These are phyloP conservation scores for Candida adriatica DNA, from an alignment of 805 yeast genomes.

Conservation along the genomic window DNA sequence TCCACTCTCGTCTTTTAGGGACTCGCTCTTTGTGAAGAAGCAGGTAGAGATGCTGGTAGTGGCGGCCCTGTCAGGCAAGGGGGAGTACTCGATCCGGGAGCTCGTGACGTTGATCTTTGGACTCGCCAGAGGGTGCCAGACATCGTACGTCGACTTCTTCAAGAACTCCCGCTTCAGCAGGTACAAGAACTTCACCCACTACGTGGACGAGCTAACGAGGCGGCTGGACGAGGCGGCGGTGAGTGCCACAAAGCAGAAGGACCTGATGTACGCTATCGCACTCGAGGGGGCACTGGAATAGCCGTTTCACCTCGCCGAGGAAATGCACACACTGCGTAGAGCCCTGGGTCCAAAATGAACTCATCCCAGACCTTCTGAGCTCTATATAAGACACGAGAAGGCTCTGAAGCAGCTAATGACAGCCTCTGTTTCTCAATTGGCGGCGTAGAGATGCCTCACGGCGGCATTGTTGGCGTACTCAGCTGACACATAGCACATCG, in stretches of 20 bases:
- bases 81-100: slow-evolving; percentile 6
- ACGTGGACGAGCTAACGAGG: slow-evolving; percentile 17
- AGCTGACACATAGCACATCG: too few species aligned
- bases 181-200: slow-evolving; percentile 20
- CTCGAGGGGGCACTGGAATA: slow-evolving; percentile 8
- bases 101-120: slow-evolving; percentile 18
- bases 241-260: slow-evolving; percentile 8
- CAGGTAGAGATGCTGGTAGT: slow-evolving; percentile 30
- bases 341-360: too few species aligned
- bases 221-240: slow-evolving; percentile 6
- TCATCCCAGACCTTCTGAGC: too few species aligned
- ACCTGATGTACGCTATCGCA: slow-evolving; percentile 10
- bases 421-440: too few species aligned
- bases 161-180: slow-evolving; percentile 17
- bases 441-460: too few species aligned
- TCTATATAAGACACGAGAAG: too few species aligned
- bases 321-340: too few species aligned
- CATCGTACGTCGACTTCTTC: slow-evolving; percentile 17
- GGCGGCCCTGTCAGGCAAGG: slow-evolving; percentile 4
- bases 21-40: slow-evolving; percentile 28
- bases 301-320: too few species aligned
- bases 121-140: slow-evolving; percentile 19
- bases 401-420: too few species aligned
- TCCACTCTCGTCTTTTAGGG: slow-evolving; percentile 30
- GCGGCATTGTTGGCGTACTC: too few species aligned